Evolutionary conservation across 2,329 filamentous ascomycete species (phyloP), one percentile per base, ranked within the genome.

Genomic region (Metarhizium humberi): DNA sequence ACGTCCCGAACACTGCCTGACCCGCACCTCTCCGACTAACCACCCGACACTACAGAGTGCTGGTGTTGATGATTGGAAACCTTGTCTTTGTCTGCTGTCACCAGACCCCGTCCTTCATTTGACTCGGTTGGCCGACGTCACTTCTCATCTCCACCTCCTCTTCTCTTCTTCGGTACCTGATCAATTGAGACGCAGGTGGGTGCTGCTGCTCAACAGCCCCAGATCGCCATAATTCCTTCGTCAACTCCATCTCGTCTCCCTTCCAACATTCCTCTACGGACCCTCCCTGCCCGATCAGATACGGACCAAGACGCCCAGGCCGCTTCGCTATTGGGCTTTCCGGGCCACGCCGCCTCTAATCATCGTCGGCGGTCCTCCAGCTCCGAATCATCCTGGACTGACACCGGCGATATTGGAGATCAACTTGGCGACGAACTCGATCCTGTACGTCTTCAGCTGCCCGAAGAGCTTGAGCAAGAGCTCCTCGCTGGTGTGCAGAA

Each of bases 401-500:
- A 96, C 72, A 96, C 92, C 48, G 92, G 91, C 67, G 94, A 97
- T 73, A 83, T 97, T 65, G 90, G 90, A 66, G 92, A 96, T 75
- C 92, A 95, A 78, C 79, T 92, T 64, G 88, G 83, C 66, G 86
- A 88, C 76, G 84, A 85, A 66, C 84, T 92, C 73, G 90, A 96
- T 70, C 89, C 90, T 57, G 79, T 95, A 62, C 85, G 82, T 63
- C 81, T 84, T 63, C 85, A 82, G 65, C 78, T 92, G 57, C 78
- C 79, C 66, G 77, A 83, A 63, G 84, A 84, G 62, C 72, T 87
- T 56, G 83, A 89, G 69, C 81, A 79, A 64, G 79, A 83, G 63
- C 74, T 79, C 55, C 75, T 85, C 63, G 77, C 78, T 51, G 74
- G 73, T 63, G 71, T 75, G 57, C 67, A 70, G 60, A 72, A 76